A percentile compares a stretch with the other conserved stretches of the same genome.
phyloP scores from a whole-genome alignment of 768 basidiomycete genomes.

The Suillus tomentosus region DNA sequence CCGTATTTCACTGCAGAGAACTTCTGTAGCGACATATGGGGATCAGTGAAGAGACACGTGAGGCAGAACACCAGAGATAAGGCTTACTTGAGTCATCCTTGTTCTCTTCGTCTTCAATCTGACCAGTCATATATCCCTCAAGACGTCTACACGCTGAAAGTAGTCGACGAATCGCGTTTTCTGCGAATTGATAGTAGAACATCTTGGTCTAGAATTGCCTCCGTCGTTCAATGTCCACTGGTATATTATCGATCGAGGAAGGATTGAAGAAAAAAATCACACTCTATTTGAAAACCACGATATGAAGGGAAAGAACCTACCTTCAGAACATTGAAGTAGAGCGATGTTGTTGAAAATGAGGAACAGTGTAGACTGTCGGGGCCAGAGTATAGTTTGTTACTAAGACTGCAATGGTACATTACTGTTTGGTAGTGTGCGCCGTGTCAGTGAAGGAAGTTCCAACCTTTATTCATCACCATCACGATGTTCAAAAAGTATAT shows the following conservation, averaged over 20 bases:
- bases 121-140: conserved; percentile 84
- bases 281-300: conserved; percentile 7
- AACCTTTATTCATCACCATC: conserved; percentile 21
- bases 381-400: too few species aligned
- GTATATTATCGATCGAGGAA: conserved; percentile 81
- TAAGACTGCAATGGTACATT: too few species aligned
- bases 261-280: conserved; percentile 35
- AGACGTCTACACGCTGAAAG: conserved; percentile 77
- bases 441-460: not conserved
- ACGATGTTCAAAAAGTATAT: conserved; percentile 78
- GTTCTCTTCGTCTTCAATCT: conserved; percentile 83
- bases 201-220: conserved; percentile 90
- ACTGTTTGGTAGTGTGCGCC: conserved; percentile 15
- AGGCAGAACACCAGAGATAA: conserved; percentile 6
- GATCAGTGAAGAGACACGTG: conserved; percentile 10
- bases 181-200: conserved; percentile 88
- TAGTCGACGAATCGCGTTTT: conserved; percentile 89
- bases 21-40: conserved; percentile 91
- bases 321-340: conserved; percentile 48
- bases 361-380: too few species aligned
- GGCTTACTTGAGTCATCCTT: conserved; percentile 73
- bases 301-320: conserved; percentile 28
- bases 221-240: conserved; percentile 81
- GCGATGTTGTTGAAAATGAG: conserved; percentile 1
- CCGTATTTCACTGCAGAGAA: conserved; percentile 94